Evolutionary conservation across 768 basidiomycete genomes (phyloP), one percentile per base, ranked within the genome.

Genomic region (Tricholoma terreum): DNA sequence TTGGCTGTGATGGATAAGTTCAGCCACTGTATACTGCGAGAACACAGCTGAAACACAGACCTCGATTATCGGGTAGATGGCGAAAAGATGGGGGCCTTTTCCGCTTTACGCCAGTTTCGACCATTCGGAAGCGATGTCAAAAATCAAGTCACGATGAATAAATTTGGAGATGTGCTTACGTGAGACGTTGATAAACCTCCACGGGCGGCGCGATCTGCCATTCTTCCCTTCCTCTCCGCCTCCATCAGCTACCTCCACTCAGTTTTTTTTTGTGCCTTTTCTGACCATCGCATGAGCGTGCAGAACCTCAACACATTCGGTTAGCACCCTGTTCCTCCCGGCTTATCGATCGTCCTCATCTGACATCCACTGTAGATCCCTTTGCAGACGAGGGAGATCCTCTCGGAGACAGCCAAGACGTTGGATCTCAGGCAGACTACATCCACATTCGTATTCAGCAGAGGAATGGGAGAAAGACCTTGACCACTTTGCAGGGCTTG

Each of bases 391-490:
- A 92, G 76, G 89, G 86, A 68, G 91, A 92, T 75, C 86, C 87
- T 69, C 88, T 92, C 69, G 84, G 77, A 71, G 80, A 80, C 67
- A 81, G 72, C 68, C 76, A 86, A 66, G 86, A 90, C 80, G 89
- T 92, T 68, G 89, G 89, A 64, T 87, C 89, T 62, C 85, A 86
- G 72, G 76, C 84, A 67, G 85, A 92, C 71, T 88, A 92, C 73
- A 90, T 95, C 72, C 93, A 95, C 73, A 91, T 96, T 70, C 93
- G 97, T 79, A 91, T 99, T 68, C 97, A 99, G 75, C 97, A 99
- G 76, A 85, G 97, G 70, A 99, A 98, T 84, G 97, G 97, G 61
- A 84, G 97, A 69, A 99, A 99, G 83, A 97, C 94, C 60, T 76
- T 98, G 80, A 99, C 97, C 40, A 99, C 95, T 57, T 81, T 98